Evolutionary conservation across 306 rosid species (phyloP), one percentile per base, ranked within the genome.

Genomic region (Quercus parvula): DNA sequence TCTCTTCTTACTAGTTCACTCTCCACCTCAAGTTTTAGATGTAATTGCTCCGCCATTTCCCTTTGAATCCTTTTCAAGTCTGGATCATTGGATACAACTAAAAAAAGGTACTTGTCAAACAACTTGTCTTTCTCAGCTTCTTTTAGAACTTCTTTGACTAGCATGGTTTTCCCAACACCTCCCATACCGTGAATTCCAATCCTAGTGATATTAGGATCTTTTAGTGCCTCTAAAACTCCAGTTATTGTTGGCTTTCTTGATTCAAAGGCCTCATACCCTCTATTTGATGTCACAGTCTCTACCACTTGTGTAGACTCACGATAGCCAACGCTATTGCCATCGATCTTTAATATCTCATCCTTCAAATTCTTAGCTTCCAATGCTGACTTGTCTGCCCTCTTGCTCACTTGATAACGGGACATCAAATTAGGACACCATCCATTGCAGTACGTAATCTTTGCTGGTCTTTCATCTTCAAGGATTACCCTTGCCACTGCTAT

Each of bases 351-450:
- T 35, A 6, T 6, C 9, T 35, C 9, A 6, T 35, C 44, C 44
- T 35, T 35, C 9, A 35, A 6, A 1, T 35, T 1, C 52, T 11
- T 1, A 0, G 0, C 54, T 46, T 46, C 15, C 54, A 0, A 46
- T 46, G 0, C 15, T 0, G 0, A 0, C 15, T 46, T 3, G 15
- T 10, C 0, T 2, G 54, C 0, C 0, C 17, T 49, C 54, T 3
- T 49, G 54, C 54, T 3, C 54, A 49, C 1, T 49, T 3, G 54
- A 0, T 49, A 3, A 12, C 17, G 13, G 0, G 17, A 49, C 5
- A 1, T 11, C 1, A 46, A 0, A 46, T 46, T 46, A 2, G 0
- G 17, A 0, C 4, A 46, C 15, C 54, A 11, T 0, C 15, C 52
- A 0, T 46, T 46, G 52, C 4, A 44, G 12, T 0, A 44, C 3